phyloP scores from a whole-genome alignment of 169 alveolate genomes.

The Pseudocohnilembus persalinus region DNA sequence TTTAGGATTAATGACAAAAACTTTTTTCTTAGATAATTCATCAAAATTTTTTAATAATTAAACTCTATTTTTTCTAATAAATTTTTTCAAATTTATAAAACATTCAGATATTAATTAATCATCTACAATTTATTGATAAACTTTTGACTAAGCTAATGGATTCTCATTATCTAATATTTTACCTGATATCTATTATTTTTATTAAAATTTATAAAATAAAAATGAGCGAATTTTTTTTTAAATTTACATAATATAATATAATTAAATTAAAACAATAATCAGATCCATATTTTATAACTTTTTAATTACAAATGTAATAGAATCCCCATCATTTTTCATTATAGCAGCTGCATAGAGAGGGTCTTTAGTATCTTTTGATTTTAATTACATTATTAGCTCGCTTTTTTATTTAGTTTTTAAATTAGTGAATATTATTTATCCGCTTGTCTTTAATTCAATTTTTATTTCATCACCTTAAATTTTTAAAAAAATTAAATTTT shows the following conservation, averaged over 20 bases:
- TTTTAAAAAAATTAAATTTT: too few species aligned
- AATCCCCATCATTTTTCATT: background rate
- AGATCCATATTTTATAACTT: background rate
- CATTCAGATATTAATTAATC: background rate
- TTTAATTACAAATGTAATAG: background rate
- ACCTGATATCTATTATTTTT: too few species aligned
- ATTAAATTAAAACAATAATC: too few species aligned
- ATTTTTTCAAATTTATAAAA: slow-evolving; percentile 11
- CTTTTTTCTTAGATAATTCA: background rate
- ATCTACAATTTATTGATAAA: background rate
- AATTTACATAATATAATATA: too few species aligned
- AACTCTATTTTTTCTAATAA: background rate
- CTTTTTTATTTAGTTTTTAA: too few species aligned
- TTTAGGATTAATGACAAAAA: background rate
- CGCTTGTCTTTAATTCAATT: background rate
- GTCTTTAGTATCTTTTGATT: background rate
- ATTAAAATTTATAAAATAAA: too few species aligned
- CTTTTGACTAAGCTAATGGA: background rate
- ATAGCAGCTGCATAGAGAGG: background rate
- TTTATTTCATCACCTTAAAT: background rate
- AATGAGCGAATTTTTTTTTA: background rate
- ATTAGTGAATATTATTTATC: too few species aligned
- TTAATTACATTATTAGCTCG: too few species aligned
- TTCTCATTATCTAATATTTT: too few species aligned
- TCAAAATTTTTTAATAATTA: background rate